These are phyloP conservation scores for Rhynchosporium graminicola DNA, from an alignment of 2,329 filamentous ascomycete genomes.

Conservation along the genomic window DNA sequence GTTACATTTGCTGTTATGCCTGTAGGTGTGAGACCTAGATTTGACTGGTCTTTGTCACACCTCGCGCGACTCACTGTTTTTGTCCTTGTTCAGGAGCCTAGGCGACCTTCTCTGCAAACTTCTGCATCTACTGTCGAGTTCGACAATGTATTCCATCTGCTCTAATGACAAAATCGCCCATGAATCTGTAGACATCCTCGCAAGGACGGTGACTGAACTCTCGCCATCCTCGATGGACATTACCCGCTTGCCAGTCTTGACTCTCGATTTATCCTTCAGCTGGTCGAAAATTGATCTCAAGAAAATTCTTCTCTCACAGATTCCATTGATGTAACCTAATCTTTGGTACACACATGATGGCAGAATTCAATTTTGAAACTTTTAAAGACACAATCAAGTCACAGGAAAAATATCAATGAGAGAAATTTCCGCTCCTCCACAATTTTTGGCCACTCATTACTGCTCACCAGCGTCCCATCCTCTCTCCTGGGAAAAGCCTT, in stretches of 20 bases:
- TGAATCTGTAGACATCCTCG: conserved; percentile 29
- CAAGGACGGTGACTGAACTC: conserved; percentile 26
- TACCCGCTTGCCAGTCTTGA: conserved; percentile 30
- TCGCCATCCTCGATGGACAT: conserved; percentile 20
- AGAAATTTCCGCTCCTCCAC: conserved; percentile 25
- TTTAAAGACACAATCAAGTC: not conserved
- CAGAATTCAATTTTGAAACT: not conserved
- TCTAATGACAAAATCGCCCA: conserved; percentile 34
- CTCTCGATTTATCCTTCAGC: conserved; percentile 28
- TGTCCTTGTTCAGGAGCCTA: conserved; percentile 26
- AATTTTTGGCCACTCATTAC: not conserved
- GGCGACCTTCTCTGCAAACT: conserved; percentile 28
- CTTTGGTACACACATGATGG: conserved; percentile 18
- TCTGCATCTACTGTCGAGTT: conserved; percentile 39
- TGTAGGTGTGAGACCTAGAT: not conserved
- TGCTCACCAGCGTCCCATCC: conserved; percentile 19
- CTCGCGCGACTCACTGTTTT: conserved; percentile 24
- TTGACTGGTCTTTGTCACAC: not conserved
- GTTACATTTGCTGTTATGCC: not conserved
- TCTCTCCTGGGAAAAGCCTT: conserved; percentile 16
- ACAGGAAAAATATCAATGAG: not conserved
- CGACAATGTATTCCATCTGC: conserved; percentile 35
- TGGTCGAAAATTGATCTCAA: conserved; percentile 30
- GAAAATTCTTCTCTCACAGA: conserved; percentile 27
- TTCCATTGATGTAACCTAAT: conserved; percentile 27